These are phyloP conservation scores for Dianthus caryophyllus DNA, from an alignment of 148 eudicot genomes.

Conservation along the genomic window DNA sequence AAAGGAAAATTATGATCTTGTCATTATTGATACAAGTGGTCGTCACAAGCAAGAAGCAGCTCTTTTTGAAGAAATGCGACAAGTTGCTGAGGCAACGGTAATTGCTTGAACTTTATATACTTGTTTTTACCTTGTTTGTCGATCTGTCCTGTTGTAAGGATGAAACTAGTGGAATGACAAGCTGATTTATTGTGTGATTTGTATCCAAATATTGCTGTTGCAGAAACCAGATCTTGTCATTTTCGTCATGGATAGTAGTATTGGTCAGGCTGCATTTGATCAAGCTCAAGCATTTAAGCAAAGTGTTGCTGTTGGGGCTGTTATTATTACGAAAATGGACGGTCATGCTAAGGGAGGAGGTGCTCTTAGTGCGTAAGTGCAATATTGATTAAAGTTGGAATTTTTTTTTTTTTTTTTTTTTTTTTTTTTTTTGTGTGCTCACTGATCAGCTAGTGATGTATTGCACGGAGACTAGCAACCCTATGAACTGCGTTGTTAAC, in stretches of 20 bases:
- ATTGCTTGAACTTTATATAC: slow-evolving; percentile 2
- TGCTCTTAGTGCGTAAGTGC: slow-evolving; percentile 98
- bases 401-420: background rate
- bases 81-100: slow-evolving; percentile 95
- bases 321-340: slow-evolving; percentile 97
- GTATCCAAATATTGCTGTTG: slow-evolving; percentile 21
- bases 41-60: slow-evolving; percentile 99
- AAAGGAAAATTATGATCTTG: slow-evolving; percentile 90
- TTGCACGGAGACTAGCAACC: background rate
- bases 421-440: background rate
- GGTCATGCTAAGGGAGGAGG: slow-evolving; percentile 99
- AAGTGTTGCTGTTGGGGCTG: slow-evolving; percentile 99
- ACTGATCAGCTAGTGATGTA: background rate
- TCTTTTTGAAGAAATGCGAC: slow-evolving; percentile 98
- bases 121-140: slow-evolving; percentile 6
- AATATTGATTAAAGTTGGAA: background rate
- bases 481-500: too few relatives aligned
- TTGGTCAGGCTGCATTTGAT: slow-evolving; percentile 98
- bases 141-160: background rate
- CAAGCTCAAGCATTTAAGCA: slow-evolving; percentile 98
- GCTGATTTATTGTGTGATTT: slow-evolving; percentile 1
- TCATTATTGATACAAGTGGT: slow-evolving; percentile 96
- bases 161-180: background rate
- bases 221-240: slow-evolving; percentile 99
- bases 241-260: slow-evolving; percentile 99